Conservation (phyloP, 306 rosid genomes). For the Albizia julibrissin region DNA sequence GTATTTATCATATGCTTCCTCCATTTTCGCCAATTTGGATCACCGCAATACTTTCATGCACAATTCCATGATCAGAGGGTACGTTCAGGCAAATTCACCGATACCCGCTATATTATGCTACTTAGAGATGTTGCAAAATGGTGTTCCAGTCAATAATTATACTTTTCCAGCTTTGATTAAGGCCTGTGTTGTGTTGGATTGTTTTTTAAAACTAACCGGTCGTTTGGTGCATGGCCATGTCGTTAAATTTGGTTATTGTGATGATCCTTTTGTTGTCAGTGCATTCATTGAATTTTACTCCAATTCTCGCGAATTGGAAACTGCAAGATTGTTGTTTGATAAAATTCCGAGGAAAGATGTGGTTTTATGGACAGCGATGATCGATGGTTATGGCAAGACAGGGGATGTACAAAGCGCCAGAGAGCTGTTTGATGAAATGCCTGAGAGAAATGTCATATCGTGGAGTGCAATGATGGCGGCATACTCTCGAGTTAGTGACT, state of each 20-base stretch:
- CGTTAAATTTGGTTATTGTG: slow-evolving; percentile 46
- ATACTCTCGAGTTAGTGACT: slow-evolving; percentile 27
- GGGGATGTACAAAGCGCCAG: slow-evolving; percentile 65
- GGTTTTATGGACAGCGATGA: slow-evolving; percentile 79
- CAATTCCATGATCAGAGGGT: slow-evolving; percentile 75
- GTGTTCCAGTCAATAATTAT: slow-evolving; percentile 62
- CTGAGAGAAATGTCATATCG: slow-evolving; percentile 61
- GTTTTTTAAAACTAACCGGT: slow-evolving; percentile 34
- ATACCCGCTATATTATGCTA: slow-evolving; percentile 51
- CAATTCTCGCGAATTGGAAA: slow-evolving; percentile 27
- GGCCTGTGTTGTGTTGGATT: slow-evolving; percentile 48
- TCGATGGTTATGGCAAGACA: slow-evolving; percentile 76
- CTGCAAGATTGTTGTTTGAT: slow-evolving; percentile 60
- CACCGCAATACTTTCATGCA: slow-evolving; percentile 66
- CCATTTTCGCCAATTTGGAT: slow-evolving; percentile 52
- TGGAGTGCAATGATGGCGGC: slow-evolving; percentile 51
- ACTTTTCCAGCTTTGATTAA: slow-evolving; percentile 82
- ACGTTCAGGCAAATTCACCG: slow-evolving; percentile 43
- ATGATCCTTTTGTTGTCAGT: slow-evolving; percentile 64
- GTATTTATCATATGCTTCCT: slow-evolving; percentile 55
- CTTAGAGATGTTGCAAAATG: slow-evolving; percentile 52
- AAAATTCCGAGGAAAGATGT: slow-evolving; percentile 56
- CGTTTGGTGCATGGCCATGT: slow-evolving; percentile 69
- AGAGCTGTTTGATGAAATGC: slow-evolving; percentile 76
- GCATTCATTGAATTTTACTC: slow-evolving; percentile 64